Percentiles rank a stretch among this genome's conserved stretches.
phyloP scores from a whole-genome alignment of 2,329 filamentous ascomycete species.

The Sporothrix luriei region DNA sequence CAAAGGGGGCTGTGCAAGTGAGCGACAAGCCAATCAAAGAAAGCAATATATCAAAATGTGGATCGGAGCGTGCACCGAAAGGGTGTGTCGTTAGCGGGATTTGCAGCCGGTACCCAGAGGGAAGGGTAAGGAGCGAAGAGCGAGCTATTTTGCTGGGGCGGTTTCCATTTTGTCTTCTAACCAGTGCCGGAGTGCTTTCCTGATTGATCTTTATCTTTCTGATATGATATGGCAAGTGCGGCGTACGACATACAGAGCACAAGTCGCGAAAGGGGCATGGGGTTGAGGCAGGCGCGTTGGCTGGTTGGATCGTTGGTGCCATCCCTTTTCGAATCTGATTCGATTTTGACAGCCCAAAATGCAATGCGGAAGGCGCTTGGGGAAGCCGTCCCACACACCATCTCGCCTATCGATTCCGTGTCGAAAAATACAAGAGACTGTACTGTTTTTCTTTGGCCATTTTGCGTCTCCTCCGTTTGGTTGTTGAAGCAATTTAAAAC shows the following conservation, averaged over 20 bases:
- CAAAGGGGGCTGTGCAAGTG: conserved; percentile 33
- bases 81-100: conserved; percentile 26
- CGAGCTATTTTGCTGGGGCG: not conserved
- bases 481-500: not conserved
- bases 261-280: no score
- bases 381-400: conserved; percentile 21
- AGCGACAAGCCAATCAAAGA: conserved; percentile 26
- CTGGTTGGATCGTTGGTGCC: not conserved
- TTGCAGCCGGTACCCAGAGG: not conserved
- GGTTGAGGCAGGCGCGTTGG: conserved; percentile 4
- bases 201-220: not conserved
- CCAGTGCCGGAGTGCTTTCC: no score
- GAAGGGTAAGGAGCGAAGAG: conserved; percentile 21
- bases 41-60: conserved; percentile 17
- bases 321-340: not conserved
- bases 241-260: no score
- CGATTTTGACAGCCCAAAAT: conserved; percentile 18
- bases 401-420: not conserved
- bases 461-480: not conserved
- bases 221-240: not conserved
- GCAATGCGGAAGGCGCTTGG: conserved; percentile 9
- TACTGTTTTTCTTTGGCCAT: not conserved
- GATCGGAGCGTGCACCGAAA: conserved; percentile 11
- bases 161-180: not conserved
- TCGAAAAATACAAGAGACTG: not conserved